Evolutionary conservation across 2,329 filamentous ascomycete genomes (phyloP), one percentile per base, ranked within the genome.

Genomic region (Claviceps spartinae): DNA sequence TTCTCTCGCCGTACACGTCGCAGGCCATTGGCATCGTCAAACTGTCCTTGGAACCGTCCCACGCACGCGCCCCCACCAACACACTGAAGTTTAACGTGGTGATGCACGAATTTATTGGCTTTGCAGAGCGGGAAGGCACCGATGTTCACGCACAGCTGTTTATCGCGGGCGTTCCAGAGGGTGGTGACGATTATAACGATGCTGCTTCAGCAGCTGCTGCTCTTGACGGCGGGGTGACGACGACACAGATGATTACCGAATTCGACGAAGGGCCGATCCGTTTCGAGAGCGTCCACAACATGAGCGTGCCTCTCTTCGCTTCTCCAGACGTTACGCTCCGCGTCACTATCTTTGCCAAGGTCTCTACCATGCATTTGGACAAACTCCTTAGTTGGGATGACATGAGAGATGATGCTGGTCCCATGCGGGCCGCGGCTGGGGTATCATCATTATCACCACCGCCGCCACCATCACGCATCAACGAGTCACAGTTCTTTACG

Each of bases 361-460:
- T 95, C 38, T 93, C 88, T 1, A 73, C 83, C 0, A 96, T 96
- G 83, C 93, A 98, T 69, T 77, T 98, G 22, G 93, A 98, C 67
- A 97, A 95, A 71, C 76, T 98, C 49, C 79, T 96, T 13, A 98
- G 93, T 69, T 98, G 93, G 93, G 93, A 98, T 64, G 93, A 97
- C 61, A 96, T 98, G 83, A 83, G 91, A 54, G 91, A 98, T 66
- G 91, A 98, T 66, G 78, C 79, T 18, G 74, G 82, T 48, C 76
- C 77, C 2, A 77, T 79, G 56, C 76, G 77, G 52, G 72, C 72
- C 43, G 75, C 72, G 53, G 65, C 72, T 5, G 79, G 76, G 55
- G 77, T 73, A 43, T 16, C 14, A 14, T 24, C 20, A 22, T 42
- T 5, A 42, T 42, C 41, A 14, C 20, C 42, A 24, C 41, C 18